Percentiles rank a stretch among this genome's conserved stretches.
phyloP scores from a whole-genome alignment of 106 monocot species.

The Dendrobium catenatum region DNA sequence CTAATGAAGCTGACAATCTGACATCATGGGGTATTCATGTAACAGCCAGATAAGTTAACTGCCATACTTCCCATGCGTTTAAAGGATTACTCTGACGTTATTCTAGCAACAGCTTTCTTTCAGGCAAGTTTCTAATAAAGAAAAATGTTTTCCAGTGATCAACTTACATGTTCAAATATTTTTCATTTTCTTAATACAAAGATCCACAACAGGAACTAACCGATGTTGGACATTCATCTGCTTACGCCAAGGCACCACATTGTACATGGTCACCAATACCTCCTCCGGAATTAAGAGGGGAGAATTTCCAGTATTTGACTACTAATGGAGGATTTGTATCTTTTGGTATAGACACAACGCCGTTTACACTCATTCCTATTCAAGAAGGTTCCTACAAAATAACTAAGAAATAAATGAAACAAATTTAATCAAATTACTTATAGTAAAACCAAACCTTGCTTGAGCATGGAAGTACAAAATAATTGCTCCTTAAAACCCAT shows the following conservation, averaged over 20 bases:
- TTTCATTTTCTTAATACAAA: slow-evolving; percentile 4
- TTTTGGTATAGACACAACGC: slow-evolving; percentile 33
- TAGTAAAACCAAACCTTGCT: not conserved
- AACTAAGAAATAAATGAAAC: not conserved
- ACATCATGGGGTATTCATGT: not conserved
- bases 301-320: slow-evolving; percentile 43
- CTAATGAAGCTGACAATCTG: not conserved
- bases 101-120: slow-evolving; percentile 60
- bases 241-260: slow-evolving; percentile 32
- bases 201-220: slow-evolving; percentile 45
- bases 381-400: not conserved
- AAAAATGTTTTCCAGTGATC: not conserved
- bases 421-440: not conserved
- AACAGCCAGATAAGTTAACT: slow-evolving; percentile 46
- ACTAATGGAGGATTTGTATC: slow-evolving; percentile 83
- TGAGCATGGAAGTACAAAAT: not conserved
- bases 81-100: slow-evolving; percentile 54
- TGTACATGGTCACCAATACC: slow-evolving; percentile 84
- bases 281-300: slow-evolving; percentile 61
- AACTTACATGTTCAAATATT: not conserved
- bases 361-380: not conserved
- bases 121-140: slow-evolving; percentile 32
- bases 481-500: not conserved
- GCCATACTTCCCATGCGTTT: slow-evolving; percentile 66
- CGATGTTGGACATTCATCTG: slow-evolving; percentile 30